A percentile compares a stretch with the other conserved stretches of the same genome.
These are phyloP conservation scores for Zopfia rhizophila DNA, from an alignment of 2,329 filamentous ascomycete species.

Conservation along the genomic window DNA sequence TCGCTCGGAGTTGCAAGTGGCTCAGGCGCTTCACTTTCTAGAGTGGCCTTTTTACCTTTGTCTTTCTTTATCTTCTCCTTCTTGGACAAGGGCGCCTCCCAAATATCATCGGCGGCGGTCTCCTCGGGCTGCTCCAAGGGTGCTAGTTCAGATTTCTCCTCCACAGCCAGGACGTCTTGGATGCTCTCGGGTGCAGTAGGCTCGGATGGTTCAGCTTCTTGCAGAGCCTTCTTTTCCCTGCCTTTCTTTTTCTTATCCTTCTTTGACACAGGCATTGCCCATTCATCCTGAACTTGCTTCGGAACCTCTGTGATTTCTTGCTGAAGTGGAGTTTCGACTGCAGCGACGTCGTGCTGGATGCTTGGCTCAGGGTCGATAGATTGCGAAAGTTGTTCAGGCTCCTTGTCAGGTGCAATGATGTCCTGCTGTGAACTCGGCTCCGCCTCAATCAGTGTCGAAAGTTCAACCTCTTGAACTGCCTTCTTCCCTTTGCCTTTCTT, in stretches of 20 bases:
- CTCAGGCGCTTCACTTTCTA: constrained; percentile 4
- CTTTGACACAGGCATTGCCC: constrained; percentile 21
- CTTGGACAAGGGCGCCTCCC: constrained; percentile 2
- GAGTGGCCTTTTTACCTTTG: constrained; percentile 8
- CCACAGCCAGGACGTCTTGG: too few species aligned
- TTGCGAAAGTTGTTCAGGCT: too few species aligned
- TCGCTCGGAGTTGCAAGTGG: too few species aligned
- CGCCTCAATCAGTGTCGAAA: neutral
- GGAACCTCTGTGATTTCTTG: neutral
- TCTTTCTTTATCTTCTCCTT: constrained; percentile 12
- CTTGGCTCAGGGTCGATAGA: neutral
- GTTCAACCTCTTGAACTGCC: constrained; percentile 17
- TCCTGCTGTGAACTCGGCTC: constrained; percentile 15
- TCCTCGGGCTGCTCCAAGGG: constrained; percentile 13
- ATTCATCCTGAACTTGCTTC: constrained; percentile 12
- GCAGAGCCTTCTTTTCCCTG: constrained; percentile 25
- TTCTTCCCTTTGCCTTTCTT: constrained; percentile 40
- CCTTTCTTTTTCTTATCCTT: constrained; percentile 38
- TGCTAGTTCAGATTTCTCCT: too few species aligned
- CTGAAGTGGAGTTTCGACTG: constrained; percentile 1
- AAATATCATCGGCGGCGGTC: constrained; percentile 5
- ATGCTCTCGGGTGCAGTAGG: too few species aligned
- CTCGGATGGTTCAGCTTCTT: too few species aligned
- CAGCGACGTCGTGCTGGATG: neutral
- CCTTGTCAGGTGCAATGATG: constrained; percentile 3